Base-by-base conservation (phyloP, 2,329 filamentous ascomycete genomes). In the Penicillium crustosum region DNA sequence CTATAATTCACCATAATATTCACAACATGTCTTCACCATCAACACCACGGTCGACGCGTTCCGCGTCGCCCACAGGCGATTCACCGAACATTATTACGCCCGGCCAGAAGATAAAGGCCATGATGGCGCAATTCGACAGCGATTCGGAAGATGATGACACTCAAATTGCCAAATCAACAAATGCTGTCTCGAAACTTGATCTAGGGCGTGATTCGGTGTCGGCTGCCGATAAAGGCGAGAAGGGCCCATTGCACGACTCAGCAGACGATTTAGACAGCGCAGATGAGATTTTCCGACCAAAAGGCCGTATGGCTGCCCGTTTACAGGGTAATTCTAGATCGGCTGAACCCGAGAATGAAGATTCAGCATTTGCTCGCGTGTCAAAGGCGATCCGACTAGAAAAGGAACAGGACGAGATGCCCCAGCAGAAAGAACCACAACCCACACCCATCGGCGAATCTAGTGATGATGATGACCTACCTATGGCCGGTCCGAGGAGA, bases 221-320 rank as follows among this genome's bases (percentile, higher is more conserved):
- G 36, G 29, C 55, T 33, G 7, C 50, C n/a, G 23, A 58, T 29
- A 38, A 43, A 21, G 36, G 39, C 27, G 36, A 57, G 6, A 51
- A 55, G 25, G 53, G 62, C 33, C 45, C 49, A 5, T 58, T 59
- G 8, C 55, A 61, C 19, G 70, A 69, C 27, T 63, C 64, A 0
- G 67, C 67, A 17, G 68, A 36, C n/a, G 38, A 70, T n/a, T 67
- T 69, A n/a, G 80, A 81, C 15, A 78, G 81, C 31, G 78, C 73
- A 21, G 80, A 81, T n/a, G 78, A 81, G 35, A 78, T 75, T 31
- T 76, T 82, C 48, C 73, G 81, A 44, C 88, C 88, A 0, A 81
- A 82, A 54, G 87, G 88, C 25, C 82, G 83, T 52, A 78, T 90
- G 64, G 87, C 87, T 13, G 81, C 87, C 17, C 81, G 85, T 51